Conservation (phyloP, 2,329 filamentous ascomycete genomes). For the Setomelanomma holmii region DNA sequence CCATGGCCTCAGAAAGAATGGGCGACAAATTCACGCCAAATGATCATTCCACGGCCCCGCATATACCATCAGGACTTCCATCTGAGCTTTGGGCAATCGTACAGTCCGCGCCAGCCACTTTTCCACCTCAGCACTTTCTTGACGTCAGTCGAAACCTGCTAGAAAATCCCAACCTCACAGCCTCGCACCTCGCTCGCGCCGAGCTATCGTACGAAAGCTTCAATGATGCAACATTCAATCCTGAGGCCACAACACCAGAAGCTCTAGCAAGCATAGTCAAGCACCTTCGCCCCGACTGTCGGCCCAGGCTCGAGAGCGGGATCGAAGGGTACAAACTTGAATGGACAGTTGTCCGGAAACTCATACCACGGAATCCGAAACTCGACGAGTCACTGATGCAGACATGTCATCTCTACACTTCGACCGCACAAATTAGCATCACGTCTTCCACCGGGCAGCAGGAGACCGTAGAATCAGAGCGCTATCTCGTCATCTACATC, state of each 20-base stretch:
- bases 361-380: slow-evolving; percentile 82
- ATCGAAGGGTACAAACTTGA: slow-evolving; percentile 54
- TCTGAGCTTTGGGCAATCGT: slow-evolving; percentile 47
- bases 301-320: slow-evolving; percentile 33
- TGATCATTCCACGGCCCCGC: slow-evolving; percentile 33
- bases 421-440: slow-evolving; percentile 22
- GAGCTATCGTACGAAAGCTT: slow-evolving; percentile 70
- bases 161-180: slow-evolving; percentile 80
- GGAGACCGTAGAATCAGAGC: slow-evolving; percentile 40
- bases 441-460: slow-evolving; percentile 19
- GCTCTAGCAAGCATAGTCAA: slow-evolving; percentile 54
- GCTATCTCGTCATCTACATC: slow-evolving; percentile 74
- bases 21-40: slow-evolving; percentile 43
- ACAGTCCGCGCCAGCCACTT: slow-evolving; percentile 61
- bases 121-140: slow-evolving; percentile 68
- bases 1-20: neutral
- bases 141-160: slow-evolving; percentile 76
- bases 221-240: slow-evolving; percentile 46
- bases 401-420: slow-evolving; percentile 76
- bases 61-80: slow-evolving; percentile 37
- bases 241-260: slow-evolving; percentile 35
- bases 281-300: slow-evolving; percentile 56
- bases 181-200: slow-evolving; percentile 77
- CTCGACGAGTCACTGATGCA: slow-evolving; percentile 80
- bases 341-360: slow-evolving; percentile 73